Base-by-base conservation (phyloP, 164 flowering plant species). In the Magnolia kwangsiensis region DNA sequence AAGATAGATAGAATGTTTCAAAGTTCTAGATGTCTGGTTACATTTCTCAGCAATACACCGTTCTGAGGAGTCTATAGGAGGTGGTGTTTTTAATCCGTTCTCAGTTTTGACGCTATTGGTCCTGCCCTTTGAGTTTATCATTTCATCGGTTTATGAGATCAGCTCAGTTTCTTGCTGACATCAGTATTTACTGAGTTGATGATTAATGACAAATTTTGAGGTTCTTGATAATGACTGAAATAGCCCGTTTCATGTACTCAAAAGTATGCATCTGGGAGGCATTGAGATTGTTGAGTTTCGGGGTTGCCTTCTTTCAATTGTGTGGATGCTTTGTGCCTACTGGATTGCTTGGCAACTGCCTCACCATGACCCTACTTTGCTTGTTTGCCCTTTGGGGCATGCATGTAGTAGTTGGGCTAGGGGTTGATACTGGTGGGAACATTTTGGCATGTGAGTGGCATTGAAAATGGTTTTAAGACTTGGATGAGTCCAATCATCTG, bases 11-110 rank as follows among this genome's bases (percentile, higher is more conserved):
- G n/a, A n/a, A n/a, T n/a, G n/a, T n/a, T n/a, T n/a, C n/a, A n/a
- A n/a, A n/a, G n/a, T n/a, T n/a, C n/a, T n/a, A n/a, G n/a, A n/a
- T n/a, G n/a, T n/a, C n/a, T n/a, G n/a, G n/a, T n/a, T n/a, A n/a
- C n/a, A n/a, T n/a, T n/a, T n/a, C n/a, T n/a, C n/a, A n/a, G n/a
- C n/a, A n/a, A n/a, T n/a, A 88, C 97, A 68, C 96, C 91, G 75
- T 89, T 94, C 37, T 84, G 50, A 78, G 72, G 4, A 27, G 49
- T 72, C 19, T 16, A 61, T 49, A 19, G 45, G 72, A 45, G 58
- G 51, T 49, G n/a, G 18, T 8, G 37, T 10, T 70, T 24, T 2
- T 19, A 7, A 37, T 45, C 49, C 11, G 20, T 69, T 69, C 58
- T 19, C 51, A 20, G 4, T 70, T 70, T 70, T 49, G 55, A 7